Conservation (phyloP, 139 green algal genomes). For the Picochlorum sp. region DNA sequence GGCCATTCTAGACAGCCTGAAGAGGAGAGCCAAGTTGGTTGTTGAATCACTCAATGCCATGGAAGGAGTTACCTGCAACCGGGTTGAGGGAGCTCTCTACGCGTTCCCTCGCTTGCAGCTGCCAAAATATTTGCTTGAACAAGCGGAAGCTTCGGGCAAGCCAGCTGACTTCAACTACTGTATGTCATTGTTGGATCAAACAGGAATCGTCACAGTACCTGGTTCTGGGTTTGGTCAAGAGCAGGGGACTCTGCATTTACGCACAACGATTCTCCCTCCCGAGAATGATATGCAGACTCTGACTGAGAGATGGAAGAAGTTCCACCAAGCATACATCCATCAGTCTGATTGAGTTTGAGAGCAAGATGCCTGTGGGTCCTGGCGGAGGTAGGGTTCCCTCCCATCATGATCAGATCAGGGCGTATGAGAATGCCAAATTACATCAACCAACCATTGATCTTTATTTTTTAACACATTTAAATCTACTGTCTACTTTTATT, state of each 20-base stretch:
- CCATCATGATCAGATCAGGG: slow-evolving; percentile 11
- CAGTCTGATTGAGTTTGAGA: too few species aligned
- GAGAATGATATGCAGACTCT: slow-evolving; percentile 71
- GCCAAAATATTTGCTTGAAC: slow-evolving; percentile 23
- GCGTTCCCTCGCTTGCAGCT: slow-evolving; percentile 59
- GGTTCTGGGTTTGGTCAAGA: slow-evolving; percentile 76
- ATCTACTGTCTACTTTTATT: too few species aligned
- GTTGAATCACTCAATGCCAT: slow-evolving; percentile 68
- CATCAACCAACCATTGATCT: too few species aligned
- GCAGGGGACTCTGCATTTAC: slow-evolving; percentile 27
- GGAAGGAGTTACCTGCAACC: slow-evolving; percentile 81
- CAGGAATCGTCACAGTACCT: slow-evolving; percentile 85
- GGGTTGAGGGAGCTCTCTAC: slow-evolving; percentile 41
- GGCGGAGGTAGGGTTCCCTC: too few species aligned
- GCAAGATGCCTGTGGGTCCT: too few species aligned
- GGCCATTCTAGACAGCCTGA: slow-evolving; percentile 50
- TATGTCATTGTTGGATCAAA: slow-evolving; percentile 70
- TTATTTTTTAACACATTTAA: too few species aligned
- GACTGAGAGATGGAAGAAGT: slow-evolving; percentile 48
- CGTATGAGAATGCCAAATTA: slow-evolving; percentile 26
- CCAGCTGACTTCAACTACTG: slow-evolving; percentile 86
- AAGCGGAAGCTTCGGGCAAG: slow-evolving; percentile 57
- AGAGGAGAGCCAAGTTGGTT: slow-evolving; percentile 67
- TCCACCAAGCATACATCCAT: slow-evolving; percentile 71
- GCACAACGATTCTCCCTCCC: slow-evolving; percentile 70